phyloP scores from a whole-genome alignment of 2,329 filamentous ascomycete species.

The Pseudogymnoascus sp. region DNA sequence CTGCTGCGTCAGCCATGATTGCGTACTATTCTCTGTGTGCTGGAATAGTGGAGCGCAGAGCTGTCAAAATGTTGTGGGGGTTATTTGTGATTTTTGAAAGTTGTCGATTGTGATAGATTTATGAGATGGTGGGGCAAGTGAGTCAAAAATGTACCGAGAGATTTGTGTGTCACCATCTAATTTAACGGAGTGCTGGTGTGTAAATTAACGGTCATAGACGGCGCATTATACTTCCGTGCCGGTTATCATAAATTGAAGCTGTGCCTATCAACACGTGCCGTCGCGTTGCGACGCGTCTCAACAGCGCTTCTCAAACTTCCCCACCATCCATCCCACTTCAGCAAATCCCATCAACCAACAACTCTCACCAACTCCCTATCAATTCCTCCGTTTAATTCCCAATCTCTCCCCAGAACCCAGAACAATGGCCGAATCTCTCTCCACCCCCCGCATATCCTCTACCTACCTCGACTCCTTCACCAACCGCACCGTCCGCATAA shows the following conservation, averaged over 20 bases:
- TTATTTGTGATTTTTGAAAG: slow-evolving; percentile 6
- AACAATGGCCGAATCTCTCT: slow-evolving; percentile 59
- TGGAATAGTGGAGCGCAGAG: slow-evolving; percentile 7
- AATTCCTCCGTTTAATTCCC: neutral
- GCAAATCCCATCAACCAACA: slow-evolving; percentile 1
- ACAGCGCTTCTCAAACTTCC: slow-evolving; percentile 1
- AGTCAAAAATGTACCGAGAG: slow-evolving; percentile 1
- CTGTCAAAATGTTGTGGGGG: slow-evolving; percentile 1
- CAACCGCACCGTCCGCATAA: slow-evolving; percentile 67
- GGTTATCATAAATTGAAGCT: neutral
- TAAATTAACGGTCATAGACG: neutral
- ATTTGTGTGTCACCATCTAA: neutral
- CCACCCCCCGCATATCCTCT: slow-evolving; percentile 74
- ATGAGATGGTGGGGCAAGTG: slow-evolving; percentile 7
- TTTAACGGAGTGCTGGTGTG: neutral
- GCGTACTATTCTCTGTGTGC: neutral
- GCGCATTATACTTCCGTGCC: neutral
- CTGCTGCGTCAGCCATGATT: slow-evolving; percentile 27
- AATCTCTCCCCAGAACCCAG: slow-evolving; percentile 20
- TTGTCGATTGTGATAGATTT: slow-evolving; percentile 4
- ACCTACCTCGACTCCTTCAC: slow-evolving; percentile 70
- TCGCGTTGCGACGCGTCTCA: slow-evolving; percentile 6
- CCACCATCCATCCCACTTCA: slow-evolving; percentile 6
- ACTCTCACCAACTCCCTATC: neutral
- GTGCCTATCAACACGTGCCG: slow-evolving; percentile 1